phyloP scores from a whole-genome alignment of 2,329 filamentous ascomycete species.

The Fusarium ambrosium region DNA sequence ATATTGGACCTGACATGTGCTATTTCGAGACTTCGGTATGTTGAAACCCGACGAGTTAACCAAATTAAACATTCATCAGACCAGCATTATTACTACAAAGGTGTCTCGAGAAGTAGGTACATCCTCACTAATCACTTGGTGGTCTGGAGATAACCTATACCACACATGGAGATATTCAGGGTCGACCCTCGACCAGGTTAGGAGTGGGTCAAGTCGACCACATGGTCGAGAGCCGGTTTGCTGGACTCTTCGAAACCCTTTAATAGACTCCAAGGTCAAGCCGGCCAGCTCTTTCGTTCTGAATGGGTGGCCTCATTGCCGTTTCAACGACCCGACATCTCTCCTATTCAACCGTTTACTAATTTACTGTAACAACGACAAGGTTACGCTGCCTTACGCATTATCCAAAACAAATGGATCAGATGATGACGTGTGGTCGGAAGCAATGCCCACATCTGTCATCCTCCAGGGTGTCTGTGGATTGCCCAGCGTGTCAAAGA shows the following conservation, averaged over 20 bases:
- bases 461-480: neutral
- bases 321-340: neutral
- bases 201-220: neutral
- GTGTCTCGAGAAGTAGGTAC: neutral
- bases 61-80: no score
- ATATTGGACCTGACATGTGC: neutral
- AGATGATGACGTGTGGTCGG: neutral
- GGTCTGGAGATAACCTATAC: neutral
- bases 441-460: conserved; percentile 5
- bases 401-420: neutral
- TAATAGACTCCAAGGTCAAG: neutral
- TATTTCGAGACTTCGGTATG: neutral
- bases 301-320: neutral
- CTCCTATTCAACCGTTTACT: neutral
- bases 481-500: neutral
- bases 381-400: neutral
- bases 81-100: neutral
- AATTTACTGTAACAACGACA: neutral
- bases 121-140: neutral
- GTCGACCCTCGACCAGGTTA: neutral
- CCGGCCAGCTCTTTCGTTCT: neutral
- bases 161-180: neutral
- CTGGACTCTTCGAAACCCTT: neutral
- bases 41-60: no score
- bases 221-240: neutral